A percentile compares a stretch with the other conserved stretches of the same genome.
Evolutionary conservation across 2,329 filamentous ascomycete species (phyloP).

Genomic region (Aspergillus intermedius): DNA sequence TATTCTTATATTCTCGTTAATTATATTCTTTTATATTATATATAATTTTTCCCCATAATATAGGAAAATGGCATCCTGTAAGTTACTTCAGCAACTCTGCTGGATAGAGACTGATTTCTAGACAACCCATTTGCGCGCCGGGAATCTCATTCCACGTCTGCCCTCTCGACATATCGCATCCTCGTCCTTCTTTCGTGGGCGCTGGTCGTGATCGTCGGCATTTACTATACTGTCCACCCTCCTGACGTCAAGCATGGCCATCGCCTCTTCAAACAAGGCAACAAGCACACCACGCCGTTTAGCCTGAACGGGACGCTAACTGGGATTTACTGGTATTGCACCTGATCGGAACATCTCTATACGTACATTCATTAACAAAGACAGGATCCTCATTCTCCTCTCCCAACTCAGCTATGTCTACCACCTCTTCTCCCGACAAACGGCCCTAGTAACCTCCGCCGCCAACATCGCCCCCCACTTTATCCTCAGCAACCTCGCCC

Average conservation of each 20-base stretch:
- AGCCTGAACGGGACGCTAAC: constrained; percentile 60
- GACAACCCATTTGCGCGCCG: constrained; percentile 67
- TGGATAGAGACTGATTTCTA: not conserved
- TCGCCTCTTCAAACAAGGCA: constrained; percentile 71
- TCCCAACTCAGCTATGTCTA: constrained; percentile 69
- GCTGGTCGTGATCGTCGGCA: constrained; percentile 61
- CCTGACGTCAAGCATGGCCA: constrained; percentile 59
- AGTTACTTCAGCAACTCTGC: not conserved
- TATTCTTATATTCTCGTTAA: too few species aligned
- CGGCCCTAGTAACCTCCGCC: constrained; percentile 59
- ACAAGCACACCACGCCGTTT: constrained; percentile 63
- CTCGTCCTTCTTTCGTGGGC: constrained; percentile 69
- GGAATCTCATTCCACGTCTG: constrained; percentile 56
- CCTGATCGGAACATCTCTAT: not conserved
- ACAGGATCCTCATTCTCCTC: constrained; percentile 65
- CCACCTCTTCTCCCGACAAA: constrained; percentile 65
- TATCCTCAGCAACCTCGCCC: constrained; percentile 75
- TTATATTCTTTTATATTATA: too few species aligned
- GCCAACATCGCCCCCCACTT: constrained; percentile 77
- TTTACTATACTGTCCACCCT: constrained; percentile 65
- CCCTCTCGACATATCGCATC: constrained; percentile 68
- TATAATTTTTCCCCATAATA: too few species aligned
- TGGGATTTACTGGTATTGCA: constrained; percentile 65
- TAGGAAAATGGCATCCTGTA: not conserved
- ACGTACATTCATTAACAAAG: not conserved